Evolutionary conservation across 176 grass and related monocot genomes (phyloP), one percentile per base, ranked within the genome.

Genomic region (Rhynchospora breviuscula): DNA sequence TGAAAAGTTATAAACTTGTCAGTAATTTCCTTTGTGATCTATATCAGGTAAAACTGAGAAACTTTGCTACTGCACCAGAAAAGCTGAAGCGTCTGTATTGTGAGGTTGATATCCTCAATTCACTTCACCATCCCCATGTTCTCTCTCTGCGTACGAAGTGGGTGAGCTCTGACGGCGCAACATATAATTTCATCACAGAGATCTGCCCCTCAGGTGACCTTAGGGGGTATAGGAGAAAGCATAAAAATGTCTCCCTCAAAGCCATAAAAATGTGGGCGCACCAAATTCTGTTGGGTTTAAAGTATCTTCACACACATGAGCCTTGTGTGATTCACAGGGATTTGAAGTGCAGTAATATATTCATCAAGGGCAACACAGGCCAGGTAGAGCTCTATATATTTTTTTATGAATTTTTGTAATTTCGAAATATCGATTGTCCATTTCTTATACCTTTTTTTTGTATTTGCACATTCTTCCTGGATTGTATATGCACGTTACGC

Each of bases 301-400:
- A 97, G 72, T 89, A 97, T 84, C 90, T 97, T 46, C 92, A 94
- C 83, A 89, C 84, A 10, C 92, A 90, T 13, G 94, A 94, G 5
- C 94, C 94, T 10, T 97, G 94, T 69, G 92, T 97, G 86, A 97
- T 94, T 73, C 94, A 97, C 81, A 90, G 92, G 40, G 90, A 97
- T 64, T 89, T 97, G 81, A 97, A 97, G 70, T 97, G 94, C 88
- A 94, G 91, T 61, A 97, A 97, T 71, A 90, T 97, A 15, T 97
- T 97, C 86, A 94, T 97, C 88, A 97, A 97, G 64, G 94, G 94
- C 82, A 97, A 94, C 83, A 82, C 82, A 6, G 94, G 94, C 26
- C 90, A 97, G 92, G 94, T 97, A 83, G 4, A 63, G 4, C 25
- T 5, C 8, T 21, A 10, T 35, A 2, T 29, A 29, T 29, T 29